Evolutionary conservation across 495 filamentous ascomycete species (phyloP).

Genomic region (Lophium mytilinum): DNA sequence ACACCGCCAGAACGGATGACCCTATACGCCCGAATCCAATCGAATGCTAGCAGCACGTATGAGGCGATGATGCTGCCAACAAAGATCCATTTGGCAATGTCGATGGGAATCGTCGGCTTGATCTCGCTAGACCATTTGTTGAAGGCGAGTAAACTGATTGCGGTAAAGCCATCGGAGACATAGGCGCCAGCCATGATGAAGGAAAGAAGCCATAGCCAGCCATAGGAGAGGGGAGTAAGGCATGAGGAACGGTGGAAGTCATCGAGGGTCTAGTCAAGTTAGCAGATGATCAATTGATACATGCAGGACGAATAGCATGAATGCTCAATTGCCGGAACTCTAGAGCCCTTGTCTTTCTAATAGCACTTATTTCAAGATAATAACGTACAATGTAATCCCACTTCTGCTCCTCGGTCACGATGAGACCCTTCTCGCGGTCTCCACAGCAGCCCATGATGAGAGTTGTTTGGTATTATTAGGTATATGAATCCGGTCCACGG

Average conservation of each 20-base stretch:
- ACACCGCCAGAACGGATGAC: slow-evolving; percentile 78
- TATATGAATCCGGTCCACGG: slow-evolving; percentile 22
- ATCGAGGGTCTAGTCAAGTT: slow-evolving; percentile 59
- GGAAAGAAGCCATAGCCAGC: slow-evolving; percentile 70
- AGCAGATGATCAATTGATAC: neutral
- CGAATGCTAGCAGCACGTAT: slow-evolving; percentile 63
- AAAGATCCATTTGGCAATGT: slow-evolving; percentile 82
- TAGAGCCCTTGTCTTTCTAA: neutral
- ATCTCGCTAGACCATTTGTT: slow-evolving; percentile 54
- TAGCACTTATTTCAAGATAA: neutral
- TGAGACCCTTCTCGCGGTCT: slow-evolving; percentile 53
- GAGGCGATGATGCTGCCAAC: slow-evolving; percentile 80
- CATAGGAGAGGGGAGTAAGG: slow-evolving; percentile 71
- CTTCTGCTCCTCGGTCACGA: slow-evolving; percentile 70
- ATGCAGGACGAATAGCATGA: no score
- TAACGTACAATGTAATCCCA: slow-evolving; percentile 86
- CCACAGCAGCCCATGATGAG: slow-evolving; percentile 66
- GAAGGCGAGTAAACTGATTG: slow-evolving; percentile 81
- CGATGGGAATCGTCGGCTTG: slow-evolving; percentile 58
- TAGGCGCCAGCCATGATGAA: slow-evolving; percentile 78
- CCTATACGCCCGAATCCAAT: slow-evolving; percentile 67
- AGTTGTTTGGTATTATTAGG: slow-evolving; percentile 16
- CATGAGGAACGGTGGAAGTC: slow-evolving; percentile 82
- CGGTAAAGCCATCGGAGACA: slow-evolving; percentile 83
- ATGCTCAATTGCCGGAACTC: no score